Percentiles rank a stretch among this genome's conserved stretches.
Conservation (phyloP, 2,329 filamentous ascomycete species). For the Apiospora saccharicola region DNA sequence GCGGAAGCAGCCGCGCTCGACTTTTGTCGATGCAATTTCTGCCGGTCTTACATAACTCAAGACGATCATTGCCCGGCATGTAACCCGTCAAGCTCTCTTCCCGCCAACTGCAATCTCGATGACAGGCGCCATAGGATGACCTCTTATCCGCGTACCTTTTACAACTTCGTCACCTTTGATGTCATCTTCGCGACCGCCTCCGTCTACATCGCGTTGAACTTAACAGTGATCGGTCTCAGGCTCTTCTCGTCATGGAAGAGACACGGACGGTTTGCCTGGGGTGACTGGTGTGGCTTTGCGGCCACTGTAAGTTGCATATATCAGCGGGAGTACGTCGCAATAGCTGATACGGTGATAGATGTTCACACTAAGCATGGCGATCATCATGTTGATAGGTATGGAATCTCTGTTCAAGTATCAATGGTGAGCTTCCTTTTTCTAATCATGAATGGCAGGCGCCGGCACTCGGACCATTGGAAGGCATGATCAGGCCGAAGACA, state of each 20-base stretch:
- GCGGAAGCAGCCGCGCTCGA: not conserved
- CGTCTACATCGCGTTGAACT: not conserved
- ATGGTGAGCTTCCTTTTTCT: not conserved
- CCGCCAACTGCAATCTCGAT: not conserved
- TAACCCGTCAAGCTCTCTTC: not conserved
- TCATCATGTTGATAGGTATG: conserved; percentile 4
- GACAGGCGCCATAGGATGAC: not conserved
- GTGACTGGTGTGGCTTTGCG: not conserved
- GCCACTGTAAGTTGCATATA: not conserved
- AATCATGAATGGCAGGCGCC: not conserved
- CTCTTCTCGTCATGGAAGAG: conserved; percentile 3
- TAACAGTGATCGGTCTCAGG: not conserved
- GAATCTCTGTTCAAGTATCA: too few species aligned
- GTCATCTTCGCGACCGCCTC: not conserved
- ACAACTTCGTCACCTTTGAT: conserved; percentile 8
- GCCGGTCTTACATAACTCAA: too few species aligned
- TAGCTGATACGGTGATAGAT: not conserved
- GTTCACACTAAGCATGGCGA: not conserved
- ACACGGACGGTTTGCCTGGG: not conserved
- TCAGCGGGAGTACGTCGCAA: not conserved
- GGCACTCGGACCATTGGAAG: not conserved
- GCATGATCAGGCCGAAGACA: not conserved
- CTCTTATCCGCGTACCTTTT: conserved; percentile 2
- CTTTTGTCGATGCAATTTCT: too few species aligned
- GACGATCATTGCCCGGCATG: not conserved